Evolutionary conservation across 176 grass and related monocot genomes (phyloP).

Genomic region (Lolium rigidum): DNA sequence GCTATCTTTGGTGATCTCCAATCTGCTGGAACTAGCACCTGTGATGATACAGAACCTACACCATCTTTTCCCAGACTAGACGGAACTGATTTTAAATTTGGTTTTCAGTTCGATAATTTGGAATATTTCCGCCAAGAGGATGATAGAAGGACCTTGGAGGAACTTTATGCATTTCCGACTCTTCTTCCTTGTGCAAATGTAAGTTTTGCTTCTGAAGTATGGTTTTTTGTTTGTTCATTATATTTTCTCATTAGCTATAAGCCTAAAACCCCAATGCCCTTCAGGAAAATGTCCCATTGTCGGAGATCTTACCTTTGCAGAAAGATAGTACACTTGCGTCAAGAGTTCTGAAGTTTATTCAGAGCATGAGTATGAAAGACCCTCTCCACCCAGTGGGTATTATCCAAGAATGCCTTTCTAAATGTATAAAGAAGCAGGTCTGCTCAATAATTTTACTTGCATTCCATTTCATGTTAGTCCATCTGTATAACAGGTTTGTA

Average conservation of each 20-base stretch:
- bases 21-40: slow-evolving; percentile 41
- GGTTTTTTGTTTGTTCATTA: slow-evolving; percentile 35
- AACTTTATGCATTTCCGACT: slow-evolving; percentile 76
- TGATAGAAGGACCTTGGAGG: slow-evolving; percentile 68
- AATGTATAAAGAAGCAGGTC: slow-evolving; percentile 91
- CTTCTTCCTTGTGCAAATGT: slow-evolving; percentile 87
- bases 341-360: slow-evolving; percentile 81
- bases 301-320: slow-evolving; percentile 86
- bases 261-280: slow-evolving; percentile 15
- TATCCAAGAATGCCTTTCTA: slow-evolving; percentile 83
- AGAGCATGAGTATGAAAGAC: slow-evolving; percentile 69
- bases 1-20: slow-evolving; percentile 64
- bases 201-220: slow-evolving; percentile 37
- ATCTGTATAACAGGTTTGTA: slow-evolving; percentile 19
- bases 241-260: slow-evolving; percentile 36
- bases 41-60: slow-evolving; percentile 32
- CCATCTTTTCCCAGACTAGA: slow-evolving; percentile 40
- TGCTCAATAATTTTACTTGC: slow-evolving; percentile 29
- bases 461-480: slow-evolving; percentile 38
- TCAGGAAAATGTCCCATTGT: slow-evolving; percentile 72
- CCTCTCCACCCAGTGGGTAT: slow-evolving; percentile 79
- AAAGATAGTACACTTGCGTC: slow-evolving; percentile 86
- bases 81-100: slow-evolving; percentile 88
- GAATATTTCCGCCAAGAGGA: slow-evolving; percentile 60
- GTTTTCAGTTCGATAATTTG: slow-evolving; percentile 69